Evolutionary conservation across 371 early-diverging fungal species (phyloP).

Genomic region (Mortierella sp.): DNA sequence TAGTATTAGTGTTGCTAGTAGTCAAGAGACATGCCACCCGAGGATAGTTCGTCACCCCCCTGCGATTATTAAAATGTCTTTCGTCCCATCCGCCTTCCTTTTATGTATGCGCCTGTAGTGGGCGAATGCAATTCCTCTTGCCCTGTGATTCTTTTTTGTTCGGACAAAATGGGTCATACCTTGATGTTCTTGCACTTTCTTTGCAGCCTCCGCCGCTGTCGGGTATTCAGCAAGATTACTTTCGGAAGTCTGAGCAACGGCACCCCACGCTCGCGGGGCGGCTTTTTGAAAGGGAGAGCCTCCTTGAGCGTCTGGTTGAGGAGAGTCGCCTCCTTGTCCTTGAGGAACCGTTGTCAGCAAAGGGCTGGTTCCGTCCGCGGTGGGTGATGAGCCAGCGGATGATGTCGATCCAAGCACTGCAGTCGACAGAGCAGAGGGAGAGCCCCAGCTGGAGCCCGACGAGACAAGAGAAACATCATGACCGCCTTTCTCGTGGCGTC

Average conservation of each 20-base stretch:
- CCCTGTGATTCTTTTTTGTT: not conserved
- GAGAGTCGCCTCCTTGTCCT: slow-evolving; percentile 24
- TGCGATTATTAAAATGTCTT: not conserved
- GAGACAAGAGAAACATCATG: slow-evolving; percentile 35
- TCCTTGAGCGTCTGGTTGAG: slow-evolving; percentile 25
- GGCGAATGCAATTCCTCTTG: not conserved
- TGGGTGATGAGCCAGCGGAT: slow-evolving; percentile 36
- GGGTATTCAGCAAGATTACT: slow-evolving; percentile 46
- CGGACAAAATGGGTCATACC: slow-evolving; percentile 19
- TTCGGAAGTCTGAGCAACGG: slow-evolving; percentile 33
- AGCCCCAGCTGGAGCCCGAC: slow-evolving; percentile 51
- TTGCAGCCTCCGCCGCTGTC: slow-evolving; percentile 55
- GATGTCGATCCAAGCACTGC: slow-evolving; percentile 27
- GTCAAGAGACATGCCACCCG: not conserved
- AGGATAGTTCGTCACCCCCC: not conserved
- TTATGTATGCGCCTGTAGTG: not conserved
- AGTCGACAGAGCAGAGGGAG: slow-evolving; percentile 31
- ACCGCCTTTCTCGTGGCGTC: slow-evolving; percentile 41
- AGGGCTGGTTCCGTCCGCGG: slow-evolving; percentile 27
- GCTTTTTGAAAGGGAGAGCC: slow-evolving; percentile 40
- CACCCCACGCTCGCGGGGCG: slow-evolving; percentile 44
- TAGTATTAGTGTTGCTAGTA: not conserved
- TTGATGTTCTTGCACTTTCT: slow-evolving; percentile 38
- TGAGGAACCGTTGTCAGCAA: slow-evolving; percentile 11
- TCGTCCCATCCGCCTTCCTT: not conserved